A percentile compares a stretch with the other conserved stretches of the same genome.
Conservation (phyloP, 306 rosid species). For the Lathyrus aphaca region DNA sequence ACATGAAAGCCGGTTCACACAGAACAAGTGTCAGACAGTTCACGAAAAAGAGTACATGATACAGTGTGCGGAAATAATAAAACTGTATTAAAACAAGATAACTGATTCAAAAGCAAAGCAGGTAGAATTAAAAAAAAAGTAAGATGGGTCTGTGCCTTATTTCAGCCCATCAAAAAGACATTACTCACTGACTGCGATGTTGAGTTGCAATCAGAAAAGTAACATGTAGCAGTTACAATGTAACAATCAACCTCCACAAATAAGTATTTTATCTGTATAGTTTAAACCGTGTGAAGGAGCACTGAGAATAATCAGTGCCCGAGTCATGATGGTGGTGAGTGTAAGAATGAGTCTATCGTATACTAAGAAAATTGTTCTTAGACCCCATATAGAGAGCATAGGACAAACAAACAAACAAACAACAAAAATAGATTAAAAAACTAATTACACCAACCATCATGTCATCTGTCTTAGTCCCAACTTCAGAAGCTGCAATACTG, state of each 20-base stretch:
- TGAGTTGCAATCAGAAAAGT: not conserved
- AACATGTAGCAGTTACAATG: slow-evolving; percentile 11
- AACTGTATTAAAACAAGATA: not conserved
- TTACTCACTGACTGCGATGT: slow-evolving; percentile 4
- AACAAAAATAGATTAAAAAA: slow-evolving; percentile 18
- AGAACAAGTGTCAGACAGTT: slow-evolving; percentile 19
- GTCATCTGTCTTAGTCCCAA: slow-evolving; percentile 73
- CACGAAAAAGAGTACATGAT: slow-evolving; percentile 7
- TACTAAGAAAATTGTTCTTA: slow-evolving; percentile 16
- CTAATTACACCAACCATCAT: slow-evolving; percentile 48
- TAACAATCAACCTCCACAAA: slow-evolving; percentile 19
- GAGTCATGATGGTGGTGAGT: slow-evolving; percentile 19
- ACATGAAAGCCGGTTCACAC: slow-evolving; percentile 22
- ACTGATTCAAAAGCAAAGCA: slow-evolving; percentile 17
- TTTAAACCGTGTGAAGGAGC: not conserved
- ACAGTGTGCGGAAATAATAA: not conserved
- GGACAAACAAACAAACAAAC: slow-evolving; percentile 8
- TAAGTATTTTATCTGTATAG: slow-evolving; percentile 11
- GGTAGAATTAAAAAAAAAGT: not conserved
- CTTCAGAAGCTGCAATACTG: slow-evolving; percentile 53
- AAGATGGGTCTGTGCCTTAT: not conserved
- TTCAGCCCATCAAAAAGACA: slow-evolving; percentile 15
- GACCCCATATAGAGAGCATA: slow-evolving; percentile 14
- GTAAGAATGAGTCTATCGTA: not conserved
- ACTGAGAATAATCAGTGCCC: not conserved